Percentiles rank a stretch among this genome's conserved stretches.
Evolutionary conservation across 305 asterid genomes (phyloP).

Genomic region (Fraxinus velutina): DNA sequence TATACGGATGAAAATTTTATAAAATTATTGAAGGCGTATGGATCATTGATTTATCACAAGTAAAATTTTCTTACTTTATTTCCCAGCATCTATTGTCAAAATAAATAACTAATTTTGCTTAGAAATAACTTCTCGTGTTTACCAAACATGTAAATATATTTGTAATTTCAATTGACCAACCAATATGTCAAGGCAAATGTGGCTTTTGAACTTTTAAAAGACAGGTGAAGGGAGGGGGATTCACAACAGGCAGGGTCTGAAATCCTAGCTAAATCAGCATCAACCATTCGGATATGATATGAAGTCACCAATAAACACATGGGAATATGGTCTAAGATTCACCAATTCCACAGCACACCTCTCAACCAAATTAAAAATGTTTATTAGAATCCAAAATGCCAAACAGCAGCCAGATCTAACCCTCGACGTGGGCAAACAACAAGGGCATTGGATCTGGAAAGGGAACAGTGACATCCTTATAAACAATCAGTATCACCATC

Average conservation of each 20-base stretch:
- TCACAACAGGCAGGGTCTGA: not conserved
- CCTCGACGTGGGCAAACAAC: not conserved
- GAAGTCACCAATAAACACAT: not conserved
- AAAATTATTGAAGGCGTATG: not conserved
- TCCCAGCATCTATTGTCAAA: not conserved
- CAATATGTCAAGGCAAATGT: not conserved
- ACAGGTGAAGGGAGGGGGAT: not conserved
- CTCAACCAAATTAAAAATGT: not conserved
- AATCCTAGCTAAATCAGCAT: not conserved
- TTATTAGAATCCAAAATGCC: slow-evolving; percentile 11
- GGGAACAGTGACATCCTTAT: not conserved
- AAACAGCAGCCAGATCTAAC: not conserved
- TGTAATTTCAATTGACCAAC: not conserved
- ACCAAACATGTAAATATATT: not conserved
- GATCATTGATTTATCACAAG: not conserved
- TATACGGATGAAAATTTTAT: not conserved
- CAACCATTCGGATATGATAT: not conserved
- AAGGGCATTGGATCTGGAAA: not conserved
- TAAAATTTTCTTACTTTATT: not conserved
- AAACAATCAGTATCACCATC: not conserved
- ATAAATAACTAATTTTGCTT: not conserved
- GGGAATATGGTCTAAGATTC: not conserved
- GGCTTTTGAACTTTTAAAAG: not conserved
- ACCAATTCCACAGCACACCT: not conserved
- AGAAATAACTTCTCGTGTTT: not conserved